Evolutionary conservation across 1,284 basidiomycete species (phyloP).

Genomic region (Agroathelia rolfsii): DNA sequence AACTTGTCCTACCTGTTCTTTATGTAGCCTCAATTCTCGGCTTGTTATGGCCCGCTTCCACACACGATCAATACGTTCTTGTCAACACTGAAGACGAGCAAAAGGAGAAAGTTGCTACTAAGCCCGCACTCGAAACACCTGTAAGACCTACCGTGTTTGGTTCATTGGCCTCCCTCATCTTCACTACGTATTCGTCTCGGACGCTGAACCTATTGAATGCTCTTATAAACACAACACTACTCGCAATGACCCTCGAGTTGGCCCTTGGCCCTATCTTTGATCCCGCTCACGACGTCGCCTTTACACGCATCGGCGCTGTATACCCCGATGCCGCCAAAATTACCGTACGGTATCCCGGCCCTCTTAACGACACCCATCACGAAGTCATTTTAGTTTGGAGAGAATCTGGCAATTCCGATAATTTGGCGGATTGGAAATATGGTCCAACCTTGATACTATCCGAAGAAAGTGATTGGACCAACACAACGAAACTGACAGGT

Average conservation of each 20-base stretch:
- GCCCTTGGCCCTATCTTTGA: conserved; percentile 42
- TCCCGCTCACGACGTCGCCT: conserved; percentile 42
- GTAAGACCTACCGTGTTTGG: neutral
- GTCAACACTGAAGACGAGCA: conserved; percentile 2
- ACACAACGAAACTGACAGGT: conserved; percentile 41
- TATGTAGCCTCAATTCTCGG: conserved; percentile 10
- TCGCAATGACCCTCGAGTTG: conserved; percentile 42
- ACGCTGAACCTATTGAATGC: no score
- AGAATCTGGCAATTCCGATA: conserved; percentile 18
- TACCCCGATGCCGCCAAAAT: conserved; percentile 56
- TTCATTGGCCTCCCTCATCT: conserved; percentile 26
- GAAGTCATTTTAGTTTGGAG: conserved; percentile 38
- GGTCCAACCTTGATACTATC: conserved; percentile 40
- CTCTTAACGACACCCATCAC: conserved; percentile 20
- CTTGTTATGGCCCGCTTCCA: no score
- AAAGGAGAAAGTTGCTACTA: neutral
- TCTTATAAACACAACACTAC: conserved; percentile 40
- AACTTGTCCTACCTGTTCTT: conserved; percentile 21
- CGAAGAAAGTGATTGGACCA: conserved; percentile 54
- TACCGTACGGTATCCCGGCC: conserved; percentile 44
- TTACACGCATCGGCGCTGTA: conserved; percentile 60
- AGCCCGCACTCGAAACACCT: neutral
- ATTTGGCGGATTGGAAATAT: conserved; percentile 33
- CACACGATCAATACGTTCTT: no score
- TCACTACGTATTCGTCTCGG: conserved; percentile 25